Base-by-base conservation (phyloP, 23 red algal genomes). In the Gracilaria domingensis region DNA sequence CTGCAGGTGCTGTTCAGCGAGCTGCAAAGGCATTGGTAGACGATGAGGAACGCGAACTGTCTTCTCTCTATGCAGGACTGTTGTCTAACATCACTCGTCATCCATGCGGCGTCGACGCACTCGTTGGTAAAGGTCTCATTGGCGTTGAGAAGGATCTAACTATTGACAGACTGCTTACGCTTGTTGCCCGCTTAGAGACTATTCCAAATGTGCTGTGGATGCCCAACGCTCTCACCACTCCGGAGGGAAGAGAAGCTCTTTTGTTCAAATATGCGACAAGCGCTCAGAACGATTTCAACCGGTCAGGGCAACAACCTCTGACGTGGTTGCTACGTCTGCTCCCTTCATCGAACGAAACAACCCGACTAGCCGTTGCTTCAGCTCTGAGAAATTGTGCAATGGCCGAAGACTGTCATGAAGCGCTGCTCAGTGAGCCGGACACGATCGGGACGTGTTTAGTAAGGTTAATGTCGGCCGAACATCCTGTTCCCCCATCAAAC, bases 201-300 rank as follows among this genome's bases (percentile, higher is more conserved):
- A 83, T 91, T 49, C 88, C 88, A 21, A 81, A 91, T 36, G 88
- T 83, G 28, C 35, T 91, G 60, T 91, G 75, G 75, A 69, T 91
- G 88, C 30, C 88, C 12, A 91, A 91, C 39, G 75, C 76, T 54
- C 78, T 75, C 57, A 50, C 76, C 8, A 82, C 38, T 14, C 8
- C 48, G 25, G 61, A 83, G 32, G 88, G 88, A 65, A 66, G 88
- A 55, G 76, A 81, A 57, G 88, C 78, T 45, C 88, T 91, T 30
- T 38, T 91, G 30, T 34, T 74, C 17, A 56, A 70, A 39, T 44
- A 75, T 14, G 32, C 12, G 36, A 36, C 76, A 35, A 54, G 16
- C 20, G 20, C 67, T 40, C 12, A 37, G 35, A 40, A 37, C 67
- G 28, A 73, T 20, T 73, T 44, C 4, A 34, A 26, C n/a, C 1